Evolutionary conservation across 176 grass and related monocot genomes (phyloP).

Genomic region (Triticum urartu): DNA sequence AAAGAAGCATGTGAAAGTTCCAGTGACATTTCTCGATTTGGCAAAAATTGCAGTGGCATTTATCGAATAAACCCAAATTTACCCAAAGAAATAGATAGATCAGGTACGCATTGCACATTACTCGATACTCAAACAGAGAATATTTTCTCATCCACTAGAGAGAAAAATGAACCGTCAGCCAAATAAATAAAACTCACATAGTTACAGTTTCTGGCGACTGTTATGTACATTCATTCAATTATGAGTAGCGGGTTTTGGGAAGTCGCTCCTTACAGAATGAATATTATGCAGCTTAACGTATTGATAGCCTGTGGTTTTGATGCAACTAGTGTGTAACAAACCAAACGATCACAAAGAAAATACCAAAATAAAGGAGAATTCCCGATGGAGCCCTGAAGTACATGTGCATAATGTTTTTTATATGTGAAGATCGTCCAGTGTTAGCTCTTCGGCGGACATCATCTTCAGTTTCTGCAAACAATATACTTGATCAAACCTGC

Average conservation of each 20-base stretch:
- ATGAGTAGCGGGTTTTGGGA: not conserved
- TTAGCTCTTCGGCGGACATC: slow-evolving; percentile 48
- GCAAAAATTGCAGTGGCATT: no score
- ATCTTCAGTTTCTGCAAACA: slow-evolving; percentile 69
- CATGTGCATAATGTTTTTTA: slow-evolving; percentile 22
- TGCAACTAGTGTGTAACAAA: not conserved
- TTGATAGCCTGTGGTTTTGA: slow-evolving; percentile 22
- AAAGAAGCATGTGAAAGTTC: no score
- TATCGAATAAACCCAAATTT: not conserved
- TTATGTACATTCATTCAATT: slow-evolving; percentile 41
- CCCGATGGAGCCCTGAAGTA: not conserved
- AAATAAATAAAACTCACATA: slow-evolving; percentile 5
- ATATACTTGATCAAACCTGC: slow-evolving; percentile 15
- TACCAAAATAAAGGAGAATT: slow-evolving; percentile 18
- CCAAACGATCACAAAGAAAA: not conserved
- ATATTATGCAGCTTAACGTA: slow-evolving; percentile 24
- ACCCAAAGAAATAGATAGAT: not conserved
- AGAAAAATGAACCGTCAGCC: slow-evolving; percentile 16
- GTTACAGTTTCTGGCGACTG: slow-evolving; percentile 5
- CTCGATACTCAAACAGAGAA: not conserved
- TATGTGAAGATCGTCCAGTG: slow-evolving; percentile 59
- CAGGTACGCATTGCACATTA: not conserved
- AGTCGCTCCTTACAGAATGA: slow-evolving; percentile 27
- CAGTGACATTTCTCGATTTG: no score
- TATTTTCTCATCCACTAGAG: not conserved